Evolutionary conservation across 31 red algal genomes (phyloP).

Genomic region (Asparagopsis taxiformis): DNA sequence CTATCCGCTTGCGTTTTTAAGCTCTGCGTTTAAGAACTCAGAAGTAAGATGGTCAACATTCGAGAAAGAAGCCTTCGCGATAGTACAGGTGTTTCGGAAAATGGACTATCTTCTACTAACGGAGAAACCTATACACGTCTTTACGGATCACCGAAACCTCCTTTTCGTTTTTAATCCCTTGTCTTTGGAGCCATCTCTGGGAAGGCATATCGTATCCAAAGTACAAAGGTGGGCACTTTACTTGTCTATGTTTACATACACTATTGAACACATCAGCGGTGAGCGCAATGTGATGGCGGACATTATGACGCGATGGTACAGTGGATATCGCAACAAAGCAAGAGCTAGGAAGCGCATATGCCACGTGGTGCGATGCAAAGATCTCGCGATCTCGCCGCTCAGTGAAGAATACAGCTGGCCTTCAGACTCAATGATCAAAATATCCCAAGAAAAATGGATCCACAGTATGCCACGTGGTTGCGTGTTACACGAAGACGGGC

Average conservation of each 20-base stretch:
- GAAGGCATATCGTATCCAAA: constrained; percentile 10
- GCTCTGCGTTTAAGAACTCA: background rate
- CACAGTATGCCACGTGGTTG: background rate
- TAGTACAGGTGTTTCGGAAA: constrained; percentile 10
- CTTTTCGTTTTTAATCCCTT: constrained; percentile 31
- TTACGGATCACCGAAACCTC: constrained; percentile 23
- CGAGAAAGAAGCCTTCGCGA: constrained; percentile 9
- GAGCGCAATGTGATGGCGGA: constrained; percentile 7
- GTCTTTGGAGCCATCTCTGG: constrained; percentile 9
- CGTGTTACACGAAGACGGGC: background rate
- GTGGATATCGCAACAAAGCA: constrained; percentile 33
- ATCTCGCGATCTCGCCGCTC: background rate
- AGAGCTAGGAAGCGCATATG: background rate
- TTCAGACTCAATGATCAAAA: background rate
- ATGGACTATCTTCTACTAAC: background rate
- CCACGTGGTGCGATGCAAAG: background rate
- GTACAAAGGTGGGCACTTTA: background rate
- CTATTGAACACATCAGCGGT: constrained; percentile 18
- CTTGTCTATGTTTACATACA: background rate
- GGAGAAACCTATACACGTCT: background rate
- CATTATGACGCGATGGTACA: constrained; percentile 50
- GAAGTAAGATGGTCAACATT: constrained; percentile 9
- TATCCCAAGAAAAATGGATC: background rate
- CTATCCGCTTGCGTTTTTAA: constrained; percentile 5
- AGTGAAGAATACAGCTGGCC: background rate